A percentile compares a stretch with the other conserved stretches of the same genome.
Conservation (phyloP, 495 filamentous ascomycete genomes). For the Pseudevernia furfuracea region DNA sequence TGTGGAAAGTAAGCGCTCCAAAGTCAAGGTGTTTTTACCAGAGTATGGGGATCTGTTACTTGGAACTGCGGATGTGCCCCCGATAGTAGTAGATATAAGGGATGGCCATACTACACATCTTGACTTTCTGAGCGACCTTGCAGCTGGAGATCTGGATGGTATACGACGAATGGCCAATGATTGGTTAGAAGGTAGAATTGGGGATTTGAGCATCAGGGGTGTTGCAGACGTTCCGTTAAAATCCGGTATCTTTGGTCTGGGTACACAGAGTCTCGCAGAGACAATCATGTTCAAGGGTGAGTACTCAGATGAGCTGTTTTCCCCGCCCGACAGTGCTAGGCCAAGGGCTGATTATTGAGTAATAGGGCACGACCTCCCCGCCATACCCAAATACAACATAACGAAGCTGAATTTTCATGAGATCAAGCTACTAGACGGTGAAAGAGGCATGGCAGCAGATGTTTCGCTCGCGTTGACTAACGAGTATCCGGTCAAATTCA, state of each 20-base stretch:
- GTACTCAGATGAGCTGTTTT: conserved; percentile 35
- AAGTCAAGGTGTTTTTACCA: conserved; percentile 71
- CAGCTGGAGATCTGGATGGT: conserved; percentile 67
- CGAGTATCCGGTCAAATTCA: conserved; percentile 64
- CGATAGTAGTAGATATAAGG: conserved; percentile 62
- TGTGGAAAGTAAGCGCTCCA: conserved; percentile 60
- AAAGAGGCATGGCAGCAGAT: conserved; percentile 67
- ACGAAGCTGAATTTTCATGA: conserved; percentile 69
- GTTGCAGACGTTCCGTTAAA: conserved; percentile 62
- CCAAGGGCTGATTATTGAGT: conserved; percentile 28
- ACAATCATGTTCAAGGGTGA: conserved; percentile 73
- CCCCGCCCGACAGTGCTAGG: conserved; percentile 38
- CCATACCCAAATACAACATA: conserved; percentile 70
- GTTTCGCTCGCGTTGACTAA: conserved; percentile 61
- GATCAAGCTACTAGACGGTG: conserved; percentile 38
- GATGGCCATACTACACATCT: conserved; percentile 68
- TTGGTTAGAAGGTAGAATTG: conserved; percentile 73
- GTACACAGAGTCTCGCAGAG: conserved; percentile 62
- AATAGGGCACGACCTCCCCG: conserved; percentile 58
- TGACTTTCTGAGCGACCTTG: conserved; percentile 68
- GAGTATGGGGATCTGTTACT: conserved; percentile 73
- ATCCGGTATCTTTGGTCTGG: conserved; percentile 69
- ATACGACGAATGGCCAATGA: conserved; percentile 77
- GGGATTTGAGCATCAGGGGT: conserved; percentile 58
- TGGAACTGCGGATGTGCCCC: conserved; percentile 67